Base-by-base conservation (phyloP, 352 stramenopile genomes). In the Pythium dissimile region DNA sequence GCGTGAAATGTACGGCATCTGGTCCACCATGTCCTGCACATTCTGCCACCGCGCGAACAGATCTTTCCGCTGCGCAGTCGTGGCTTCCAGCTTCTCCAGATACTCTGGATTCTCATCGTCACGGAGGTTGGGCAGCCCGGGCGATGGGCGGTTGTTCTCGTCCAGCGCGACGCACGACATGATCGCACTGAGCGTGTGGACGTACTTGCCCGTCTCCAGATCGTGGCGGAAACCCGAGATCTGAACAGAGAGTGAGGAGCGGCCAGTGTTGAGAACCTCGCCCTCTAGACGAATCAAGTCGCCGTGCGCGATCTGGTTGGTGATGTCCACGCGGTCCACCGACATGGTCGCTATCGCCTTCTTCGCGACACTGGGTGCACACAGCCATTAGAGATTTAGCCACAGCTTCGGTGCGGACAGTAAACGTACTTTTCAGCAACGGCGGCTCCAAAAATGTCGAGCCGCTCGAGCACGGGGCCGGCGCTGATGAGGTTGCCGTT, bases 111-210 rank as follows among this genome's bases (percentile, higher is more conserved):
- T 72, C 10, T 65, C 54, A 2, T 64, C 62, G 46, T 84, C 67
- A 24, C 65, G 47, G 2, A 89, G 53, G 12, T 75, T 73, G 6
- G 79, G 77, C 9, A 89, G 66, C 0, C 75, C 73, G 11, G 74
- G 75, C 30, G 70, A 72, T 26, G 79, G 75, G 9, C 73, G 77
- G 65, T 80, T 83, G 62, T 85, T 71, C 57, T 80, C 69, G 54
- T 89, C 75, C 50, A 89, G 57, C 31, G 79, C 79, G 24, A 89
- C 79, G 49, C 71, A 83, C 54, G 79, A 84, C 75, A 89, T 88
- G 60, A 84, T 86, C 10, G 79, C 79, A 42, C 75, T 86, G 35
- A 87, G 59, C 41, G 79, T 84, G 57, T 88, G 79, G 28, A 85
- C 67, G 41, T 81, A 87, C 64, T 81, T 67, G n/a, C 73, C 75